These are phyloP conservation scores for Colletotrichum plurivorum DNA, from an alignment of 2,329 filamentous ascomycete genomes.

Conservation along the genomic window DNA sequence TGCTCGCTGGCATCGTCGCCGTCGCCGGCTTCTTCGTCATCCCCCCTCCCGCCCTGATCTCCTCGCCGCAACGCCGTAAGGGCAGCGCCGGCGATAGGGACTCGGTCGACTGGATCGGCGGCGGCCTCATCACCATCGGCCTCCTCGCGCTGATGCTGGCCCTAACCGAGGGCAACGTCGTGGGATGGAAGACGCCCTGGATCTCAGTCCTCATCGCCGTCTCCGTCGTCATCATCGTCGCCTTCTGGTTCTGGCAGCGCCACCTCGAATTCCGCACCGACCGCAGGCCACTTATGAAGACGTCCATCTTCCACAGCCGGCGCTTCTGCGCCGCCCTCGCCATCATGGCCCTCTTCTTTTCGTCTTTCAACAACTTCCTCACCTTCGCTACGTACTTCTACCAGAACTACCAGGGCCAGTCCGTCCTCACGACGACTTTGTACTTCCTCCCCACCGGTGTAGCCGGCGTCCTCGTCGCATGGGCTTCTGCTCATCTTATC, in stretches of 20 bases:
- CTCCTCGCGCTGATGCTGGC: conserved; percentile 76
- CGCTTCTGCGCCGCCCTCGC: conserved; percentile 74
- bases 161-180: conserved; percentile 77
- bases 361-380: conserved; percentile 77
- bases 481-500: conserved; percentile 69
- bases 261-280: conserved; percentile 67
- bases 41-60: conserved; percentile 61
- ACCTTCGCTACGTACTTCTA: conserved; percentile 80
- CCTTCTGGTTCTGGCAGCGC: conserved; percentile 74
- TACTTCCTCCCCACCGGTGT: conserved; percentile 78
- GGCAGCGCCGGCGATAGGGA: conserved; percentile 52
- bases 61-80: conserved; percentile 47
- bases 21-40: conserved; percentile 72
- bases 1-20: conserved; percentile 70
- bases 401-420: conserved; percentile 75
- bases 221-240: conserved; percentile 67
- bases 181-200: conserved; percentile 77
- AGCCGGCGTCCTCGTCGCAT: conserved; percentile 69
- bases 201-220: conserved; percentile 72
- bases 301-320: conserved; percentile 72
- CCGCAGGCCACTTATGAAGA: conserved; percentile 73
- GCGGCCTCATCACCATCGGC: conserved; percentile 72
- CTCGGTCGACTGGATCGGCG: conserved; percentile 77
- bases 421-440: conserved; percentile 75
- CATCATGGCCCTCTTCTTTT: conserved; percentile 77